A percentile compares a stretch with the other conserved stretches of the same genome.
Conservation (phyloP, 805 yeast species). For the Kluyveromyces aestuarii region DNA sequence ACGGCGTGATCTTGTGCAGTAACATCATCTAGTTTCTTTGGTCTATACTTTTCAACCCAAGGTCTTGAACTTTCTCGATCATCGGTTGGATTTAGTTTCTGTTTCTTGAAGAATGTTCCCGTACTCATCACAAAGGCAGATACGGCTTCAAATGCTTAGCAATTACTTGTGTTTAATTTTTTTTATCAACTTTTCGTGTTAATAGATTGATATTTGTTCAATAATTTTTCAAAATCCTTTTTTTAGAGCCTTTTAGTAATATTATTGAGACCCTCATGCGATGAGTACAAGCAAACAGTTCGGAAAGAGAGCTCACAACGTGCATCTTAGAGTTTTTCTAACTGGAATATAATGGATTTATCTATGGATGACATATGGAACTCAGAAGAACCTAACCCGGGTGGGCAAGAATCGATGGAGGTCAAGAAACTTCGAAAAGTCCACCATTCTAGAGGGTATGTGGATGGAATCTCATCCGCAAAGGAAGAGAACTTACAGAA, state of each 20-base stretch:
- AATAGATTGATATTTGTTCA: neutral
- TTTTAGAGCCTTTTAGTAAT: neutral
- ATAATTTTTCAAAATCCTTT: neutral
- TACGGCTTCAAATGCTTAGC: neutral
- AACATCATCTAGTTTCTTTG: constrained; percentile 76
- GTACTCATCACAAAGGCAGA: neutral
- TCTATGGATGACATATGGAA: constrained; percentile 19
- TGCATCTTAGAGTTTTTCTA: neutral
- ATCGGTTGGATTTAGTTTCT: constrained; percentile 13
- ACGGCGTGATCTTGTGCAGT: constrained; percentile 90
- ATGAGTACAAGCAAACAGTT: no score
- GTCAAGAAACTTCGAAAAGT: constrained; percentile 40
- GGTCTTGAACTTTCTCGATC: constrained; percentile 39
- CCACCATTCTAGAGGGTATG: constrained; percentile 73
- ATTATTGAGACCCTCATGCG: no score
- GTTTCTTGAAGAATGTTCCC: constrained; percentile 17
- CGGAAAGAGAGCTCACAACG: no score
- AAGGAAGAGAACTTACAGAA: constrained; percentile 62
- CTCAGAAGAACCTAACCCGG: constrained; percentile 8
- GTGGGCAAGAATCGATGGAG: constrained; percentile 13
- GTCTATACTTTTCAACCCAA: constrained; percentile 95
- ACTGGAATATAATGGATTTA: no score
- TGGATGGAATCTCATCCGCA: constrained; percentile 66
- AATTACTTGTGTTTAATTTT: neutral
- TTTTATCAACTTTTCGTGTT: neutral